Base-by-base conservation (phyloP, 257 asterid species). In the Cinchona pubescens region DNA sequence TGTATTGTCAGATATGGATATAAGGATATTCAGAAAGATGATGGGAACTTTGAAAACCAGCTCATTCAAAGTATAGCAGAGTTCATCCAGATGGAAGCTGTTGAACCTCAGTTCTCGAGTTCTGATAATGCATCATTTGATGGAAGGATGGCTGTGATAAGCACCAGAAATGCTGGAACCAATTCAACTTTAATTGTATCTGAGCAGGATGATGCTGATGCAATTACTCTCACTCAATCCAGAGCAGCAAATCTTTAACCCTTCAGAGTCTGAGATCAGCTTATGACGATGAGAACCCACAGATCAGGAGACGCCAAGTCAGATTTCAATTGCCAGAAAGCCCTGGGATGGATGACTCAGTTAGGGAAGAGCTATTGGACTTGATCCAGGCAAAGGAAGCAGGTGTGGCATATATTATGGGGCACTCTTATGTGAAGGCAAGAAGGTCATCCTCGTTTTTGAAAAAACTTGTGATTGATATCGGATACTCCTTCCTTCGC, bases 61-160 rank as follows among this genome's bases (percentile, higher is more conserved):
- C 86, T 94, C 59, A 94, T 94, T 62, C 94, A 87, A 69, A 90
- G 97, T 67, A 92, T 94, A 66, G 99, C 97, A 1, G 97, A 90
- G 85, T 94, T 94, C 79, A 94, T 94, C 53, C 98, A 90, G 80
- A 92, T 89, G 98, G 99, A 94, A 72, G 95, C 96, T 11, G 90
- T 87, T 0, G 97, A 89, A 86, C 96, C 98, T 23, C 96, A 88
- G 76, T 75, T 79, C 61, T 87, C 94, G 3, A 86, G 88, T 73
- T 80, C 94, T 0, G 99, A 92, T 70, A 81, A 86, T 10, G 82
- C 85, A 25, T 87, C 95, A 6, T 88, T 85, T 32, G 99, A 92
- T 21, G 99, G 97, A 76, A 84, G 99, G 79, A 92, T 94, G 99
- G 99, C 99, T 0, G 97, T 94, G 45, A 90, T 94, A 79, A 87